Percentiles rank a stretch among this genome's conserved stretches.
Conservation (phyloP, 441 rosid species). For the Eutrema salsugineum region DNA sequence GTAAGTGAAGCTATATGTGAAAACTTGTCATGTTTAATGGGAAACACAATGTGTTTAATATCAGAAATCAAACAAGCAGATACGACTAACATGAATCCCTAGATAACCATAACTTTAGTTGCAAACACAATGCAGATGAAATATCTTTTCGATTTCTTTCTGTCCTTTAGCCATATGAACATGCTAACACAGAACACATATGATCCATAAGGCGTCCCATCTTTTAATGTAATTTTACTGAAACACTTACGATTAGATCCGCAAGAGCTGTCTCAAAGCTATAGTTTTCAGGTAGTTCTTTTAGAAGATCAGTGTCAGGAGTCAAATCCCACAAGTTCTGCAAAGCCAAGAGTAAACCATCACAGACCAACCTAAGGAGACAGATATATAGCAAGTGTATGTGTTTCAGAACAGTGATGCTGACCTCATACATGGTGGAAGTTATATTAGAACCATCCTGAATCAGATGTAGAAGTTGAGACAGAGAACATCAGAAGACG, state of each 20-base stretch:
- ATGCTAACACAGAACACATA: background rate
- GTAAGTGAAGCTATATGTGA: background rate
- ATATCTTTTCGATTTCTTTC: background rate
- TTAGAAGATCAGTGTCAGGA: constrained; percentile 56
- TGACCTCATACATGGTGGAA: constrained; percentile 47
- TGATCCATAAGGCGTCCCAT: background rate
- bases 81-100: background rate
- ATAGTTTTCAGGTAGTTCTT: constrained; percentile 55
- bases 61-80: background rate
- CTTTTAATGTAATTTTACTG: background rate
- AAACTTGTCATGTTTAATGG: background rate
- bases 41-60: background rate
- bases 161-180: background rate
- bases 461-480: background rate
- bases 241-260: constrained; percentile 56
- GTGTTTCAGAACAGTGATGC: background rate
- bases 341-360: constrained; percentile 15
- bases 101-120: background rate
- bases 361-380: background rate
- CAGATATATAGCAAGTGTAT: background rate
- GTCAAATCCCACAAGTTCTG: constrained; percentile 83
- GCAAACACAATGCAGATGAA: background rate
- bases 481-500: background rate
- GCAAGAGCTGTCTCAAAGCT: constrained; percentile 69
- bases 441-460: constrained; percentile 49